These are phyloP conservation scores for Syzygium aqueum DNA, from an alignment of 345 rosid genomes.

Conservation along the genomic window DNA sequence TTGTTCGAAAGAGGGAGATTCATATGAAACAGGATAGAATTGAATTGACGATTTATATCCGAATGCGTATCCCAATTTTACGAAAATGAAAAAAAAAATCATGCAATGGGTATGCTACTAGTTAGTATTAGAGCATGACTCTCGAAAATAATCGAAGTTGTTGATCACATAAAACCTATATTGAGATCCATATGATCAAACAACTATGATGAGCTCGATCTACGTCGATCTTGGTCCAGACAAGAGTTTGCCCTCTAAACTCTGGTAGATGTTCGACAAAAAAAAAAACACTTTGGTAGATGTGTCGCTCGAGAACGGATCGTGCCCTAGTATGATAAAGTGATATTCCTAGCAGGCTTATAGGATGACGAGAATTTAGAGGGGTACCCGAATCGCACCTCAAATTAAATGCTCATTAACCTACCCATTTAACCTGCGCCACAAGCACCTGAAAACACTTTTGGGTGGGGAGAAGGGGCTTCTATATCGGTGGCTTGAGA, in stretches of 20 bases:
- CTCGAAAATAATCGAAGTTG: background rate
- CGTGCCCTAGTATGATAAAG: background rate
- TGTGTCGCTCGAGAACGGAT: background rate
- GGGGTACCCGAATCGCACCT: background rate
- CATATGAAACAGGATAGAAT: background rate
- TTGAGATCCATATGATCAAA: background rate
- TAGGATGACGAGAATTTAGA: background rate
- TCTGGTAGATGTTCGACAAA: background rate
- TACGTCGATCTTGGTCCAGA: background rate
- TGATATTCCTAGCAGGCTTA: background rate
- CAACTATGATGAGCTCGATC: rapidly evolving
- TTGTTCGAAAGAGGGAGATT: background rate
- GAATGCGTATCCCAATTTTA: background rate
- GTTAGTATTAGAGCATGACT: background rate
- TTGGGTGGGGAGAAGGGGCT: background rate
- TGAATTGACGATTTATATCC: background rate
- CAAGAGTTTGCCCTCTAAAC: background rate
- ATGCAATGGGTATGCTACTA: too few species aligned
- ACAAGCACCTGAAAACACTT: background rate
- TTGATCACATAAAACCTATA: background rate
- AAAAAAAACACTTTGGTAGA: too few species aligned
- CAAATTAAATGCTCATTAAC: too few species aligned
- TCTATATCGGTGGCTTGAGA: too few species aligned
- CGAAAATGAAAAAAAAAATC: too few species aligned
- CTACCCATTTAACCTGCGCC: background rate